Base-by-base conservation (phyloP, 2,329 filamentous ascomycete species). In the Claviceps quebecensis region DNA sequence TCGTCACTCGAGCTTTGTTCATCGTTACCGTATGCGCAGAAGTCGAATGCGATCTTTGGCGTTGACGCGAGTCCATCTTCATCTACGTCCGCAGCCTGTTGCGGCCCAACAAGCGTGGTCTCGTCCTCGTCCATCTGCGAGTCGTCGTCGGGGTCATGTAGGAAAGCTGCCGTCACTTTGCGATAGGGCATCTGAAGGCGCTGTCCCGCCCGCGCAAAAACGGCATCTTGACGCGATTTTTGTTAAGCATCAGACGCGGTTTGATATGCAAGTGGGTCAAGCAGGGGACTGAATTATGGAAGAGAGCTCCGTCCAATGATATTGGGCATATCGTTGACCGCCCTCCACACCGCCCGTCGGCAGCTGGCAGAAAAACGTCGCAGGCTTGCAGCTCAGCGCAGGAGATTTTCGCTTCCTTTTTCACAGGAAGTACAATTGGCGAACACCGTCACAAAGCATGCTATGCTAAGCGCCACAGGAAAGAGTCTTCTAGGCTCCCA, bases 401-500 rank as follows among this genome's bases (percentile, higher is more conserved):
- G 29, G 9, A 34, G 29, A 34, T 11, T 34, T 34, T 34, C 29
- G 29, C 29, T 11, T 34, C 26, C 11, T 34, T 50, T 43, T 45
- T 22, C 38, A 8, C 34, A 29, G 29, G 9, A 43, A 50, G 22
- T 54, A 13, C 17, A 19, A 37, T 40, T 50, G 40, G 41, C 45
- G 56, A 29, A 16, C 38, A 7, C 11, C 45, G 45, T 44, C 46
- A 49, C 52, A 50, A 53, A 45, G 47, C 52, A 61, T 62, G 59
- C 58, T 34, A 67, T 67, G 65, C 55, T 62, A 48, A 54, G 50
- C 49, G 55, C 57, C 50, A 57, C 58, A 52, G 57, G 57, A 49
- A 48, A 58, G 40, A 60, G 57, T 48, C 56, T 53, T 41, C 50
- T 45, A 40, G 58, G 61, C 53, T 54, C 61, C 19, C 56, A 49